Base-by-base conservation (phyloP, 2,329 filamentous ascomycete genomes). In the Aspergillus japonicus region DNA sequence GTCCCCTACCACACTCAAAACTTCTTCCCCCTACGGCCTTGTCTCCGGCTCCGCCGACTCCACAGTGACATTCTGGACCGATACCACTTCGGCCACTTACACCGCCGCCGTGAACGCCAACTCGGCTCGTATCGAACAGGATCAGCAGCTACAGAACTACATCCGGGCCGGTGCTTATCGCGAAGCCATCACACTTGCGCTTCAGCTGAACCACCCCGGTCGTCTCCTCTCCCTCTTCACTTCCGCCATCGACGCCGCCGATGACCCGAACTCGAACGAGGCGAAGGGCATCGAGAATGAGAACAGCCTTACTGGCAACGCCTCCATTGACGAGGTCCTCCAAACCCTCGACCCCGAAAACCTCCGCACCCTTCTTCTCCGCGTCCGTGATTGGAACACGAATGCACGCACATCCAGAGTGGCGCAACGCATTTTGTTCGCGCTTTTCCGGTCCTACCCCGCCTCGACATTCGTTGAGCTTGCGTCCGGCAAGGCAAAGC, bases 321-420 rank as follows among this genome's bases (percentile, higher is more conserved):
- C 73, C 11, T 77, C 78, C 47, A 94, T 98, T 8, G 95, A 98
- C 68, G 85, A 92, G 54, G 93, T 96, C 0, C 81, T 99, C 1
- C 85, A 83, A n/a, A 85, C 80, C 12, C 82, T 99, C 5, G 89
- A 89, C 4, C 89, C 95, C 67, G 89, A 94, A 67, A 94, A 98
- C 73, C 84, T 99, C 14, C 96, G 91, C 76, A 82, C 87, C 6
- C 83, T 99, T 14, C 83, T 99, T 0, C 81, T 94, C 42, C 84
- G 95, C 60, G 78, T 97, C 49, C 85, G 96, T 50, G 95, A 99
- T 77, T 99, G 95, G 95, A 99, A 99, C 73, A 96, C 95, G 4
- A 98, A 98, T 68, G 92, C 92, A 0, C 85, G 91, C 62, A 96
- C 92, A 3, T 89, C 92, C 0, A 85, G 88, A 5, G 87, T 98